Evolutionary conservation across 768 basidiomycete species (phyloP).

Genomic region (Plicaturopsis crispa): DNA sequence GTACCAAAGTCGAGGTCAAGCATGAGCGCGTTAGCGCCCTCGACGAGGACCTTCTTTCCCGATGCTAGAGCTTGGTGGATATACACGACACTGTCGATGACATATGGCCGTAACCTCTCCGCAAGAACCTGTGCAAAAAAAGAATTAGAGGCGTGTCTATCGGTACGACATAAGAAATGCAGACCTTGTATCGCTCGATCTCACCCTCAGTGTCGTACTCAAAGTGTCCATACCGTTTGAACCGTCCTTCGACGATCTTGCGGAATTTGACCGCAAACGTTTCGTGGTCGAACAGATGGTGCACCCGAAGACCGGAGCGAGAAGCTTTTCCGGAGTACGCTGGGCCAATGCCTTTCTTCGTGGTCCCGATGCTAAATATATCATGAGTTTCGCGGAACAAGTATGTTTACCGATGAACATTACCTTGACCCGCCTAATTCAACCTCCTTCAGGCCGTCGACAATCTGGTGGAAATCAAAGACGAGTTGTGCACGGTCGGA

Average conservation of each 20-base stretch:
- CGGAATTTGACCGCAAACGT: slow-evolving; percentile 90
- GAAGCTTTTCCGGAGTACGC: slow-evolving; percentile 98
- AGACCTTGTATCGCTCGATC: slow-evolving; percentile 85
- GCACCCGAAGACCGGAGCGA: slow-evolving; percentile 89
- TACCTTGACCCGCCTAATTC: slow-evolving; percentile 88
- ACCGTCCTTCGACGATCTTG: slow-evolving; percentile 90
- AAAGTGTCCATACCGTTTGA: slow-evolving; percentile 96
- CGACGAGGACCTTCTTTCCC: slow-evolving; percentile 81
- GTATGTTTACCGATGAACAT: slow-evolving; percentile 3
- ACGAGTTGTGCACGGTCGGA: slow-evolving; percentile 97
- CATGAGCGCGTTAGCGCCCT: slow-evolving; percentile 98
- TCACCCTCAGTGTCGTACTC: slow-evolving; percentile 99
- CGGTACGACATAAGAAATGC: slow-evolving; percentile 4
- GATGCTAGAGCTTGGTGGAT: slow-evolving; percentile 72
- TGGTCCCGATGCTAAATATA: slow-evolving; percentile 80
- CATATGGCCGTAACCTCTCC: slow-evolving; percentile 76
- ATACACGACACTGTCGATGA: slow-evolving; percentile 82
- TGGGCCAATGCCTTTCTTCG: slow-evolving; percentile 97
- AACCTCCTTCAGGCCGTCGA: slow-evolving; percentile 96
- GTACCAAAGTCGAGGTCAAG: slow-evolving; percentile 97
- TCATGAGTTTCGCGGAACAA: slow-evolving; percentile 1
- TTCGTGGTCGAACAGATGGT: slow-evolving; percentile 87
- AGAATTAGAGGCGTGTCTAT: not conserved
- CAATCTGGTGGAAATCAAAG: slow-evolving; percentile 99
- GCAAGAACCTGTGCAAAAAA: slow-evolving; percentile 57